Base-by-base conservation (phyloP, 768 basidiomycete species). In the Trametes gibbosa region DNA sequence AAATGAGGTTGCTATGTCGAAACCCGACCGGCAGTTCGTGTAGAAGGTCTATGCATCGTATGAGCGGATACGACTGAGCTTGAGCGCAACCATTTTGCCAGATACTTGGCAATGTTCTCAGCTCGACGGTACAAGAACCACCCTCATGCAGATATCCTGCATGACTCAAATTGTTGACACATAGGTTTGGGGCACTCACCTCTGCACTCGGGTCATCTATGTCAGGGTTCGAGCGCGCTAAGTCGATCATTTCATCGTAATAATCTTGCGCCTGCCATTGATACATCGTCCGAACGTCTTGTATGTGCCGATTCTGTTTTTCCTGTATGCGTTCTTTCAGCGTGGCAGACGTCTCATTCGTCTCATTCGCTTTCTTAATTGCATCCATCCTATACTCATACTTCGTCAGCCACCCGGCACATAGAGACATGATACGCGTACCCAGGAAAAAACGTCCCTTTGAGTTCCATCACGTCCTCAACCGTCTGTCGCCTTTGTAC, bases 391-490 rank as follows among this genome's bases (percentile, higher is more conserved):
- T 70, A 42, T 8, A 8, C 24, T n/a, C n/a, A 27, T 5, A 4
- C 19, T 1, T 8, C 14, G 24, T 19, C 19, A 27, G 25, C 23
- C 37, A 5, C 19, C 23, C 23, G 4, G 6, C 25, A 13, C 2
- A 17, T 12, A 25, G 25, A 40, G 21, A 34, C 50, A 14, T 25
- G 6, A 25, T 27, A 5, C 12, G 58, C 65, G 27, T 35, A 71
- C 70, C 68, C 63, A 1, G 70, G 68, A 40, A 68, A 68, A 52
- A 63, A 69, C 0, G 54, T 60, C 10, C 70, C 70, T 32, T 64
- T 60, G 14, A 64, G 56, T 17, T 66, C 60, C 50, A 71, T 63
- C n/a, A 69, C 48, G 21, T 69, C 53, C 40, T 69, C 65, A 1
- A 55, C 67, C 21, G 60, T 29, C 7, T 58, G 58, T 14, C 65